A percentile compares a stretch with the other conserved stretches of the same genome.
Conservation (phyloP, 768 basidiomycete species). For the Lentinula detonsa region DNA sequence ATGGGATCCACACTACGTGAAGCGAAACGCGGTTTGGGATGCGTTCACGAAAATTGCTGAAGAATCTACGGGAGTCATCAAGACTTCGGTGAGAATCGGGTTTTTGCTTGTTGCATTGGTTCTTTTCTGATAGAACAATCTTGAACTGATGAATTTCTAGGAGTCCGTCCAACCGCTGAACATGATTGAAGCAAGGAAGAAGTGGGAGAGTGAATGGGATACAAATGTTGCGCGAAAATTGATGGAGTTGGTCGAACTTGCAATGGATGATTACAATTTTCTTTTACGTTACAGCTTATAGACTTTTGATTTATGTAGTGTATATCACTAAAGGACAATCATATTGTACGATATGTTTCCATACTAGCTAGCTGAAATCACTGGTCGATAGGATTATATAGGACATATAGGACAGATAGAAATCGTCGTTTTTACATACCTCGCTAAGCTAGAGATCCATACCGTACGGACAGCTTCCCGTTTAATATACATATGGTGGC, state of each 20-base stretch:
- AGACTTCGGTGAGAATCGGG: not conserved
- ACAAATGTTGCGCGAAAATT: not conserved
- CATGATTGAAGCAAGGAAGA: not conserved
- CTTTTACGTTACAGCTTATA: not conserved
- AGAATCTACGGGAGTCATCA: constrained; percentile 3
- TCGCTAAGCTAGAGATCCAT: no score
- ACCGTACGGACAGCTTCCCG: not conserved
- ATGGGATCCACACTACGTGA: not conserved
- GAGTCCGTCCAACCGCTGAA: not conserved
- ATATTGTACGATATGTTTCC: no score
- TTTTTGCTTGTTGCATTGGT: not conserved
- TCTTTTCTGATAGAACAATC: not conserved
- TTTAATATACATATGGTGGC: no score
- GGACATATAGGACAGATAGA: no score
- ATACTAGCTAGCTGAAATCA: no score
- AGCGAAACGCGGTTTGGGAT: not conserved
- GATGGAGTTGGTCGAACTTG: not conserved
- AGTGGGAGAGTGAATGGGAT: constrained; percentile 5
- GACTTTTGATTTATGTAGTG: not conserved
- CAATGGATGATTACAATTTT: constrained; percentile 2
- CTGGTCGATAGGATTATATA: no score
- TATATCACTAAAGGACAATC: no score
- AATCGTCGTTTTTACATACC: no score
- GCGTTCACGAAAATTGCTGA: not conserved
- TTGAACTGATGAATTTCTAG: not conserved